Conservation (phyloP, 2,329 filamentous ascomycete species). For the Ramularia collo-cygni region DNA sequence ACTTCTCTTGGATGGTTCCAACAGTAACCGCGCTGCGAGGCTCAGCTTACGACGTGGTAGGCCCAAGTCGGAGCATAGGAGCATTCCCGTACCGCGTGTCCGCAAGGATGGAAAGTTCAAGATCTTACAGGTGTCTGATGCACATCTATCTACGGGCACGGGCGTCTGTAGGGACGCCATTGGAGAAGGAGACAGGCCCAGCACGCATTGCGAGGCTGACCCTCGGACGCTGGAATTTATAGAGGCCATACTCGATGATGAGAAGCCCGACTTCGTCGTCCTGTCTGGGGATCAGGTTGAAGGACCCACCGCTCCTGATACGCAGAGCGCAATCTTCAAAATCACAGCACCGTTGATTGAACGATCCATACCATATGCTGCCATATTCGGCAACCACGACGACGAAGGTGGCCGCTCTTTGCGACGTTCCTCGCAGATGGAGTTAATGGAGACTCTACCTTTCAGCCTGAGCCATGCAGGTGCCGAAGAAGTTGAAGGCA, state of each 20-base stretch:
- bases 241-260: conserved; percentile 73
- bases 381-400: conserved; percentile 96
- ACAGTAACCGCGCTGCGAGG: conserved; percentile 61
- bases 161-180: conserved; percentile 81
- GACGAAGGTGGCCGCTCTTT: conserved; percentile 64
- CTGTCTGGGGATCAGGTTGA: conserved; percentile 94
- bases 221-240: conserved; percentile 87
- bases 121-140: conserved; percentile 91
- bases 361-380: conserved; percentile 83
- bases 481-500: conserved; percentile 74
- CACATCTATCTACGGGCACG: conserved; percentile 86
- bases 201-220: conserved; percentile 73
- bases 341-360: conserved; percentile 76
- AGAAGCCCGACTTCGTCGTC: conserved; percentile 88
- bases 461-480: conserved; percentile 84
- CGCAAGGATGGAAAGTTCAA: conserved; percentile 90
- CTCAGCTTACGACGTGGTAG: conserved; percentile 71
- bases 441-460: conserved; percentile 75
- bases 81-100: conserved; percentile 61
- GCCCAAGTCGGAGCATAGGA: conserved; percentile 55
- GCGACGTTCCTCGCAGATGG: conserved; percentile 72
- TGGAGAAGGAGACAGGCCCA: conserved; percentile 35
- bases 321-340: conserved; percentile 90
- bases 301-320: conserved; percentile 84
- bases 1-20: conserved; percentile 60